Evolutionary conservation across 768 basidiomycete species (phyloP).

Genomic region (Kwoniella pini): DNA sequence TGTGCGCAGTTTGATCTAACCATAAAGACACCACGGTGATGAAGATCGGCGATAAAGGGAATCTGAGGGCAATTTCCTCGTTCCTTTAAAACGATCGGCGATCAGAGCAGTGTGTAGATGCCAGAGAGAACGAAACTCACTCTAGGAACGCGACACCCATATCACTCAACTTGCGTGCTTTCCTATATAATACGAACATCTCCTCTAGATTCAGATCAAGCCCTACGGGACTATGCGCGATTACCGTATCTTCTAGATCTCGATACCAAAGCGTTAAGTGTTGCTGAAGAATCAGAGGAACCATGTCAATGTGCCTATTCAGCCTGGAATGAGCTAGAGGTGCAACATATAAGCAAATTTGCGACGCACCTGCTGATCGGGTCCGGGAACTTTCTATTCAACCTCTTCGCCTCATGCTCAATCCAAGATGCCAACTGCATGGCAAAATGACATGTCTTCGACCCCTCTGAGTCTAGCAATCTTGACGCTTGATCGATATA

Average conservation of each 20-base stretch:
- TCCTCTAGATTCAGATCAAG: conserved; percentile 59
- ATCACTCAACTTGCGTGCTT: conserved; percentile 70
- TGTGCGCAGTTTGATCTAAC: conserved; percentile 82
- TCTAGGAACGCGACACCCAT: conserved; percentile 81
- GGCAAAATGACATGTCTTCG: conserved; percentile 45
- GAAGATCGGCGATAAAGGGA: conserved; percentile 76
- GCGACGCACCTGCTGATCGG: conserved; percentile 71
- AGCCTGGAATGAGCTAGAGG: conserved; percentile 2
- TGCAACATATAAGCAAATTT: too few species aligned
- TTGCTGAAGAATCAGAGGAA: conserved; percentile 32
- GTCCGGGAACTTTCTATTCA: conserved; percentile 84
- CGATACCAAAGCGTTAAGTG: conserved; percentile 36
- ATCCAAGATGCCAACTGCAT: conserved; percentile 75
- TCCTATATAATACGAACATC: conserved; percentile 80
- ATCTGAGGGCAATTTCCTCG: conserved; percentile 55
- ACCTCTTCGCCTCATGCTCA: conserved; percentile 76
- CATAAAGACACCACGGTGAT: conserved; percentile 84
- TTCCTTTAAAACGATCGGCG: background rate
- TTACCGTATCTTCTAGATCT: conserved; percentile 34
- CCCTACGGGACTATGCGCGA: conserved; percentile 7
- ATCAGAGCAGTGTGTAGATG: conserved; percentile 15
- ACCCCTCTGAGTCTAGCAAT: conserved; percentile 36
- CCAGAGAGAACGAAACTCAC: conserved; percentile 58
- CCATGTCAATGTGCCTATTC: conserved; percentile 34
- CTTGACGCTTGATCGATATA: conserved; percentile 40